Percentiles rank a stretch among this genome's conserved stretches.
These are phyloP conservation scores for Cryphonectria japonica DNA, from an alignment of 2,329 filamentous ascomycete genomes.

Conservation along the genomic window DNA sequence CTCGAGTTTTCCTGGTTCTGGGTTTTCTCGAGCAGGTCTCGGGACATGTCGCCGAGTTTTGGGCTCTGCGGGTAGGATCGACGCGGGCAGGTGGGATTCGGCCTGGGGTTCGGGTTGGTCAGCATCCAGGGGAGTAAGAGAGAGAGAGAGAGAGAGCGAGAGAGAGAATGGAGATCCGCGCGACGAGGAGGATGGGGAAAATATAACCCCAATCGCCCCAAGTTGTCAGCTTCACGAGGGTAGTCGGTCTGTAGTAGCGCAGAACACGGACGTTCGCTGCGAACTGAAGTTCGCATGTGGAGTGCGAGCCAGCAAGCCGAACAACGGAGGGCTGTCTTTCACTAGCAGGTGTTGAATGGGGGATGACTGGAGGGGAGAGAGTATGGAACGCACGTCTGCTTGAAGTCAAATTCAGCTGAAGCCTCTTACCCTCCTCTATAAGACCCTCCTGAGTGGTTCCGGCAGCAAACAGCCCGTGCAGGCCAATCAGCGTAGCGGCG, in stretches of 20 bases:
- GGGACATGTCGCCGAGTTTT: slow-evolving; percentile 37
- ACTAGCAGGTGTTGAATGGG: not conserved
- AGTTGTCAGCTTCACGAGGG: not conserved
- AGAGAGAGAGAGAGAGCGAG: not conserved
- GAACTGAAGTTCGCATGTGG: not conserved
- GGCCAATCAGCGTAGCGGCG: slow-evolving; percentile 14
- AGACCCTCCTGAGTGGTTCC: slow-evolving; percentile 13
- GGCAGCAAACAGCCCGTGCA: slow-evolving; percentile 8
- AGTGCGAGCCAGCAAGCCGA: not conserved
- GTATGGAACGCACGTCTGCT: slow-evolving; percentile 22
- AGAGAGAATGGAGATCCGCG: not conserved
- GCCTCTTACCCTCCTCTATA: slow-evolving; percentile 14
- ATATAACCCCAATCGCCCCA: not conserved
- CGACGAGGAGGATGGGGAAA: slow-evolving; percentile 2
- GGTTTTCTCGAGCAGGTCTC: slow-evolving; percentile 41
- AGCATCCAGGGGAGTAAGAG: slow-evolving; percentile 15
- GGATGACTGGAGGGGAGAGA: not conserved
- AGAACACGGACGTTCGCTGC: not conserved
- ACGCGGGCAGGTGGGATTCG: slow-evolving; percentile 23
- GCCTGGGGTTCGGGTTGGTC: slow-evolving; percentile 24
- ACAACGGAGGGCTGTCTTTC: not conserved
- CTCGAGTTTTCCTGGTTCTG: slow-evolving; percentile 46
- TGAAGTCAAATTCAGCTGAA: slow-evolving; percentile 20
- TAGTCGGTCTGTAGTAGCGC: not conserved
- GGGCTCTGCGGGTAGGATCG: slow-evolving; percentile 21